Evolutionary conservation across 805 yeast genomes (phyloP).

Genomic region (Kluyveromyces siamensis): DNA sequence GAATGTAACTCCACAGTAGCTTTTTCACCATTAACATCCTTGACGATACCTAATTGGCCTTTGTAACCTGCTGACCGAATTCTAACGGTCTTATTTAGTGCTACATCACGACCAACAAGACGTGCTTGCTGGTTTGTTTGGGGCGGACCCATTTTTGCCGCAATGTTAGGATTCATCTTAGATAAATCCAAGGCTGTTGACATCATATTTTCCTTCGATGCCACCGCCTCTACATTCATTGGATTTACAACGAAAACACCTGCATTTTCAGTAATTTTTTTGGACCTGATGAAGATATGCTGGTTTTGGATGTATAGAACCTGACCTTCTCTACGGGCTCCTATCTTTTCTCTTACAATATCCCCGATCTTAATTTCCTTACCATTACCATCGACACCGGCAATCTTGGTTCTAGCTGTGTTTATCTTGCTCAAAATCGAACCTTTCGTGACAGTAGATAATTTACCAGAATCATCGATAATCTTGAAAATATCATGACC

Average conservation of each 20-base stretch:
- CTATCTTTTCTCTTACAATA: conserved; percentile 75
- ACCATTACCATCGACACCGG: conserved; percentile 83
- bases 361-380: conserved; percentile 83
- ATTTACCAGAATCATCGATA: conserved; percentile 73
- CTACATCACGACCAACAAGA: conserved; percentile 69
- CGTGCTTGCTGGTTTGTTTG: conserved; percentile 39
- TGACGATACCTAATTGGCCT: conserved; percentile 88
- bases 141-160: conserved; percentile 46
- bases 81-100: conserved; percentile 76
- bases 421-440: conserved; percentile 74
- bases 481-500: conserved; percentile 82
- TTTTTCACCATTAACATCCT: conserved; percentile 83
- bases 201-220: conserved; percentile 67
- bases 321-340: conserved; percentile 82
- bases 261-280: conserved; percentile 70
- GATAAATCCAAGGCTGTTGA: conserved; percentile 51
- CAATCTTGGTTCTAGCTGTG: conserved; percentile 62
- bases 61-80: conserved; percentile 88
- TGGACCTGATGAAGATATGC: conserved; percentile 69
- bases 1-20: conserved; percentile 94
- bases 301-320: conserved; percentile 81
- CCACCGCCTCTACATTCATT: conserved; percentile 68
- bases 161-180: conserved; percentile 72
- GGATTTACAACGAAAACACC: conserved; percentile 85
- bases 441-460: conserved; percentile 61